Conservation (phyloP, 139 green algal genomes). For the Ostreobium quekettii region DNA sequence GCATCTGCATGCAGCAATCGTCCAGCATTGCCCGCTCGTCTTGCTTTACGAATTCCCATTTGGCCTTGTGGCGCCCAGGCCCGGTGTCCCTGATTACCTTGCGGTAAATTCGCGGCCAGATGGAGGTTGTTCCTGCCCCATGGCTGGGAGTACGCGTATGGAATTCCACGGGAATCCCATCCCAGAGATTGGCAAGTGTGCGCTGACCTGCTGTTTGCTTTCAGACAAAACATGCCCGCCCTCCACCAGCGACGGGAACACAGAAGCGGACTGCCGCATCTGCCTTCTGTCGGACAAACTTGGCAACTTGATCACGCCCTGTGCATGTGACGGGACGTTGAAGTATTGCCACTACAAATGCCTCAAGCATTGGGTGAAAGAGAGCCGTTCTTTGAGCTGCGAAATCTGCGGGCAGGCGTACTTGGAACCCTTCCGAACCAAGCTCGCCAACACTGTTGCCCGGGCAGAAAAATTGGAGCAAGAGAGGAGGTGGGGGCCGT, state of each 20-base stretch:
- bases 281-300: neutral
- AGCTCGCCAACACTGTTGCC: neutral
- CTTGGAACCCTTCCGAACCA: neutral
- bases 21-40: too few species aligned
- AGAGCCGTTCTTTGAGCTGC: neutral
- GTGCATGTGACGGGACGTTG: neutral
- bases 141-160: too few species aligned
- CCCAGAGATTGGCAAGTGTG: too few species aligned
- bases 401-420: neutral
- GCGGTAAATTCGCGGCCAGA: too few species aligned
- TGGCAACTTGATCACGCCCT: neutral
- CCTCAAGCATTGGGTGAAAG: neutral
- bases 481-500: neutral
- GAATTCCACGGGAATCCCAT: too few species aligned
- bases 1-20: too few species aligned
- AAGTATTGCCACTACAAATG: slow-evolving; percentile 1
- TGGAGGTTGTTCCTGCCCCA: too few species aligned
- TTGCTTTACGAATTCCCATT: too few species aligned
- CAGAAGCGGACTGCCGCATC: neutral
- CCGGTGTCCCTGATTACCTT: too few species aligned
- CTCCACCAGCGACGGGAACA: neutral
- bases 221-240: too few species aligned
- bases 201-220: too few species aligned
- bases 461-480: neutral
- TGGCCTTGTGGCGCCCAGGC: too few species aligned